phyloP scores from a whole-genome alignment of 768 basidiomycete species.

The Mycena belliarum region DNA sequence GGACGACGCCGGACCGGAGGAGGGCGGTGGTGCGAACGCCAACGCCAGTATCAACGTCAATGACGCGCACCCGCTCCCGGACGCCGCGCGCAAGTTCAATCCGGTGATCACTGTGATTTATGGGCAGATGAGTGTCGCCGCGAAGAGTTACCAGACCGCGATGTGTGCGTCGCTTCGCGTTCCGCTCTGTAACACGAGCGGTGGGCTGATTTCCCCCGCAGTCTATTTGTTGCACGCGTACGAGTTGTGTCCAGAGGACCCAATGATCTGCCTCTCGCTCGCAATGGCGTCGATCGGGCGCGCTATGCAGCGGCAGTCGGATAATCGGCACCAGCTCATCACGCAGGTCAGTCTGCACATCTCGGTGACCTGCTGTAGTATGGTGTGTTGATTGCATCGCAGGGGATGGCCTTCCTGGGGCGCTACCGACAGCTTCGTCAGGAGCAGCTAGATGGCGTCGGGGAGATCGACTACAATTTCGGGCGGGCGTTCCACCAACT shows the following conservation, averaged over 20 bases:
- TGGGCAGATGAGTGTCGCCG: constrained; percentile 81
- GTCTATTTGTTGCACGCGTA: constrained; percentile 91
- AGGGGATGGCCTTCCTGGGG: constrained; percentile 74
- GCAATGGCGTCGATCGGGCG: constrained; percentile 89
- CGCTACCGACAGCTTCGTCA: constrained; percentile 4
- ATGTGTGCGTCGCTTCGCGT: constrained; percentile 61
- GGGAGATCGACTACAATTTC: constrained; percentile 10
- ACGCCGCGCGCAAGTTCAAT: constrained; percentile 69
- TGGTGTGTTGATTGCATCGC: background rate
- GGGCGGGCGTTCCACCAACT: constrained; percentile 12
- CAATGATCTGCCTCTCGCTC: constrained; percentile 80
- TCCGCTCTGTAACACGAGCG: background rate
- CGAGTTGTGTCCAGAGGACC: constrained; percentile 82
- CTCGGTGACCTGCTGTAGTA: background rate
- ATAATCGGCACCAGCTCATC: constrained; percentile 90
- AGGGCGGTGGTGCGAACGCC: constrained; percentile 5
- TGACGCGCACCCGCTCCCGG: constrained; percentile 26
- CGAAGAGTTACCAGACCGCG: constrained; percentile 88
- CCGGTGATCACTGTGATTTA: constrained; percentile 76
- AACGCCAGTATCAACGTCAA: background rate
- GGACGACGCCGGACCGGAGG: constrained; percentile 39
- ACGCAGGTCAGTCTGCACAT: constrained; percentile 48
- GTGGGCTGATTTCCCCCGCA: constrained; percentile 30
- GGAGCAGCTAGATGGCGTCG: constrained; percentile 1
- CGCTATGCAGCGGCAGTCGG: constrained; percentile 92